Conservation (phyloP, 2,329 filamentous ascomycete genomes). For the Colletotrichum nymphaeae region DNA sequence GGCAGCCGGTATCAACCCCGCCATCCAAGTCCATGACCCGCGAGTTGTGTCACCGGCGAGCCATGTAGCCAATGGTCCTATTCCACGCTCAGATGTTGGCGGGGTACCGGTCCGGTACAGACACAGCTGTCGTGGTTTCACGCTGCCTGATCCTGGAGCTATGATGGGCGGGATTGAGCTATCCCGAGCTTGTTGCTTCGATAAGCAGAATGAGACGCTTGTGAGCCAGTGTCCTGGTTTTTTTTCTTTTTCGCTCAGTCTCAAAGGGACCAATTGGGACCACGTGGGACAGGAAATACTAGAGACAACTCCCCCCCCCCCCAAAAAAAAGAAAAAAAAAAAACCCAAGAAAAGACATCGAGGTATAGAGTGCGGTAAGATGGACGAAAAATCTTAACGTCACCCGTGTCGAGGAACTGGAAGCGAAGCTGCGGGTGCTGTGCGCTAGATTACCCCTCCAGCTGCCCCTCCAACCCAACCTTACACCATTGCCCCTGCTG, state of each 20-base stretch:
- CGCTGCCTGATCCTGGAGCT: conserved; percentile 17
- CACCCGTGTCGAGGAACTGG: conserved; percentile 5
- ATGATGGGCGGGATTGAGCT: conserved; percentile 23
- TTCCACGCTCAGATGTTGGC: conserved; percentile 10
- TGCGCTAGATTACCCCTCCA: conserved; percentile 28
- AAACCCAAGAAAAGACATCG: background rate
- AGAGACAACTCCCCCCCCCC: background rate
- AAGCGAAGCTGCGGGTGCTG: conserved; percentile 5
- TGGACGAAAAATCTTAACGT: conserved; percentile 16
- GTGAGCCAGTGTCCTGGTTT: background rate
- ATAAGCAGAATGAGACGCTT: background rate
- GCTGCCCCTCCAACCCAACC: conserved; percentile 25
- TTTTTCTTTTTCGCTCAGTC: too few relatives aligned
- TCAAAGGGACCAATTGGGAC: background rate
- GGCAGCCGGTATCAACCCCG: conserved; percentile 23
- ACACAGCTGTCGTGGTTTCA: conserved; percentile 2
- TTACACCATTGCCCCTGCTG: conserved; percentile 16
- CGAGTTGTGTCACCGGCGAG: conserved; percentile 21
- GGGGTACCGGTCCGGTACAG: background rate
- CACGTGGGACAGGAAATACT: background rate
- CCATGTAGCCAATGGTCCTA: background rate
- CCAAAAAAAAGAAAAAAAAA: background rate
- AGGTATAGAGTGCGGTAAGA: too few relatives aligned
- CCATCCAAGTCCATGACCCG: conserved; percentile 14
- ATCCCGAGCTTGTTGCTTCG: background rate